Percentiles rank a stretch among this genome's conserved stretches.
Conservation (phyloP, 768 basidiomycete genomes). For the Boletus bicolor region DNA sequence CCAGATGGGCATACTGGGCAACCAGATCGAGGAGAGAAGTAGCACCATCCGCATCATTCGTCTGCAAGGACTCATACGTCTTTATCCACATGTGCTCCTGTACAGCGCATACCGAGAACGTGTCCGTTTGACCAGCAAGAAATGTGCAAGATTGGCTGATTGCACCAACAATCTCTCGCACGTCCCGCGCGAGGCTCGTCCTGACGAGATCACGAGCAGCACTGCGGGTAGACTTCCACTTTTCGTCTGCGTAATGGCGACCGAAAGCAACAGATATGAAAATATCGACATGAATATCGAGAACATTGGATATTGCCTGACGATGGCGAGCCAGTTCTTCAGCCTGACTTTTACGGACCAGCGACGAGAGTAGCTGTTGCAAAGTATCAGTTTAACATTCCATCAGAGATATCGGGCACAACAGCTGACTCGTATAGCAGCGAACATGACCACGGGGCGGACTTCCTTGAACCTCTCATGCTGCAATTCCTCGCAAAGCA, state of each 20-base stretch:
- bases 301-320: conserved; percentile 33
- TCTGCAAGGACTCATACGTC: conserved; percentile 56
- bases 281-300: conserved; percentile 51
- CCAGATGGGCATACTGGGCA: conserved; percentile 63
- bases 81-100: conserved; percentile 66
- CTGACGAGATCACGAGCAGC: conserved; percentile 42
- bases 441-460: conserved; percentile 57
- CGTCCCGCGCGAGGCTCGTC: conserved; percentile 33
- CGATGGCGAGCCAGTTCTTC: conserved; percentile 27
- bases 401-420: neutral
- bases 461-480: conserved; percentile 64
- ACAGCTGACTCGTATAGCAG: conserved; percentile 59
- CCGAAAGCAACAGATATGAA: conserved; percentile 48
- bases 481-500: conserved; percentile 79
- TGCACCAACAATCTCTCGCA: conserved; percentile 29
- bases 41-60: conserved; percentile 56
- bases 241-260: conserved; percentile 34
- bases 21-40: conserved; percentile 56
- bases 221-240: conserved; percentile 42
- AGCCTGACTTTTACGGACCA: conserved; percentile 33
- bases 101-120: conserved; percentile 39
- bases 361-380: conserved; percentile 32
- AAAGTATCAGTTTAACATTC: conserved; percentile 4
- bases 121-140: conserved; percentile 29
- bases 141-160: conserved; percentile 34